These are phyloP conservation scores for Phytophthora uliginosa DNA, from an alignment of 352 stramenopile genomes.

Conservation along the genomic window DNA sequence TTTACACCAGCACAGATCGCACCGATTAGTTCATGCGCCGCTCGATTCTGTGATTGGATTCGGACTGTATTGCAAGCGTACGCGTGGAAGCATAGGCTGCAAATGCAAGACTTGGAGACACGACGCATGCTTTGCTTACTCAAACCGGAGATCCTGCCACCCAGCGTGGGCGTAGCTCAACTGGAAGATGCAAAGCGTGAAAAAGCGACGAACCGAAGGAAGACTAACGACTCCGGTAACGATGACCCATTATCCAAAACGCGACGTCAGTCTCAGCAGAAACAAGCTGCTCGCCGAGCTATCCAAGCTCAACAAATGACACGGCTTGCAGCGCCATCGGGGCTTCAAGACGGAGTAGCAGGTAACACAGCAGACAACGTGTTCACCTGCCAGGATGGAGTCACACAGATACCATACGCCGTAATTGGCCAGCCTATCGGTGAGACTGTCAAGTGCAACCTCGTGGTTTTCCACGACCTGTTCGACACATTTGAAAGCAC, in stretches of 20 bases:
- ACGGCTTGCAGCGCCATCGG: slow-evolving; percentile 59
- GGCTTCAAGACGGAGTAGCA: slow-evolving; percentile 43
- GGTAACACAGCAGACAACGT: slow-evolving; percentile 37
- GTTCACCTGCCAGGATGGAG: slow-evolving; percentile 80
- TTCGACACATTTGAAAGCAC: slow-evolving; percentile 95
- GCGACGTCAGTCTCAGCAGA: slow-evolving; percentile 27
- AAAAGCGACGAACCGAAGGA: slow-evolving; percentile 1
- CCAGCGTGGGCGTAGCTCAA: slow-evolving; percentile 20
- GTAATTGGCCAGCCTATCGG: slow-evolving; percentile 77
- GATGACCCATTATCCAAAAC: slow-evolving; percentile 13
- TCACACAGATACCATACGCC: slow-evolving; percentile 88
- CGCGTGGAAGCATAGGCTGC: slow-evolving; percentile 57
- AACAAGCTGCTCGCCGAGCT: slow-evolving; percentile 51
- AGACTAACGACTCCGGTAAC: slow-evolving; percentile 6
- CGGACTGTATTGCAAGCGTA: slow-evolving; percentile 72
- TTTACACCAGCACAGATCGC: slow-evolving; percentile 74
- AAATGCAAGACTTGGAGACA: slow-evolving; percentile 55
- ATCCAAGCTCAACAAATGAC: slow-evolving; percentile 87
- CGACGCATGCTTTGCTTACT: slow-evolving; percentile 58
- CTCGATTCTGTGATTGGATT: slow-evolving; percentile 93
- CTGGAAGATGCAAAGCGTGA: slow-evolving; percentile 6
- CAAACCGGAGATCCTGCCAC: slow-evolving; percentile 59
- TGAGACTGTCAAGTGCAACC: slow-evolving; percentile 77
- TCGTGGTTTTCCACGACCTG: slow-evolving; percentile 94
- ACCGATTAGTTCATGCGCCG: slow-evolving; percentile 88